phyloP scores from a whole-genome alignment of 2,329 filamentous ascomycete genomes.

The Aspergillus ochraceoroseus region DNA sequence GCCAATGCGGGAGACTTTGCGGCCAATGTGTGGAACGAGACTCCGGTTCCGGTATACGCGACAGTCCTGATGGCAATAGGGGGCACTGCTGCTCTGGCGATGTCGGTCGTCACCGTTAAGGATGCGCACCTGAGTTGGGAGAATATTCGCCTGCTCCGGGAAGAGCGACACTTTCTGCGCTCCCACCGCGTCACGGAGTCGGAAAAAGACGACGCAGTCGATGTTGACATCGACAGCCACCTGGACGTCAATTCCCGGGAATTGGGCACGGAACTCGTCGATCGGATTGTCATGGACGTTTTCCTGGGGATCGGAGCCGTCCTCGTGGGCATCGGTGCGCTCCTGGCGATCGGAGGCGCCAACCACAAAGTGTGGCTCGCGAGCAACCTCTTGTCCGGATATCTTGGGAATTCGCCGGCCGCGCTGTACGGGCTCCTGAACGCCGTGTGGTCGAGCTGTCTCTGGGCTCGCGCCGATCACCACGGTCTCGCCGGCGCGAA shows the following conservation, averaged over 20 bases:
- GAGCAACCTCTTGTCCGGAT: constrained; percentile 54
- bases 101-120: constrained; percentile 46
- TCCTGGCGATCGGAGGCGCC: constrained; percentile 52
- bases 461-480: constrained; percentile 41
- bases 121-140: constrained; percentile 45
- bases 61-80: constrained; percentile 50
- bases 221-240: too few relatives aligned
- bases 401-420: constrained; percentile 51
- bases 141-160: constrained; percentile 46
- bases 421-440: constrained; percentile 50
- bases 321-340: constrained; percentile 50
- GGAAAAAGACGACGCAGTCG: too few relatives aligned
- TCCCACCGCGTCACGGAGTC: constrained; percentile 2
- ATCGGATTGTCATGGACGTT: constrained; percentile 50
- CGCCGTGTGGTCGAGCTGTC: constrained; percentile 45
- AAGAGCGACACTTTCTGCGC: constrained; percentile 39
- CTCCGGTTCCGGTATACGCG: constrained; percentile 49
- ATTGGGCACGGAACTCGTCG: constrained; percentile 49
- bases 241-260: constrained; percentile 49
- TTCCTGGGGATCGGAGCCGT: constrained; percentile 49
- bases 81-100: constrained; percentile 44
- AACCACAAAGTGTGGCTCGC: constrained; percentile 42
- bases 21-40: constrained; percentile 54
- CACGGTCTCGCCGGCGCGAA: constrained; percentile 34
- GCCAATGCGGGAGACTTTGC: constrained; percentile 55